Percentiles rank a stretch among this genome's conserved stretches.
phyloP scores from a whole-genome alignment of 1,284 basidiomycete genomes.

The Pisolithus thermaeus region DNA sequence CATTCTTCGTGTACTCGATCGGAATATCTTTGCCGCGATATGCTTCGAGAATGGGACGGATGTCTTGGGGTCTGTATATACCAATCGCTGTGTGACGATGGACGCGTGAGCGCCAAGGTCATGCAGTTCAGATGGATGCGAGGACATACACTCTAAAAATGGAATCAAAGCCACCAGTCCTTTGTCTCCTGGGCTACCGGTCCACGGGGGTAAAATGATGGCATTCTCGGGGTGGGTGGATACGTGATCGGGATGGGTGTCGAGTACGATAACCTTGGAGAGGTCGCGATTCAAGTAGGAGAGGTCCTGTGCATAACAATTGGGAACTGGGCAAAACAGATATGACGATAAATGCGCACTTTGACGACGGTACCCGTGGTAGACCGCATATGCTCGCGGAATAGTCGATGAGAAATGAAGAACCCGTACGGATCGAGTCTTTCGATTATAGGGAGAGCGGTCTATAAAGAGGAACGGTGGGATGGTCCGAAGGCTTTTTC shows the following conservation, averaged over 20 bases:
- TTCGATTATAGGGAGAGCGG: constrained; percentile 84
- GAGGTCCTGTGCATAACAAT: constrained; percentile 57
- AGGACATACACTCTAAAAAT: constrained; percentile 85
- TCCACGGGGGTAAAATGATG: constrained; percentile 84
- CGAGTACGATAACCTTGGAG: constrained; percentile 85
- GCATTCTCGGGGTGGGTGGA: constrained; percentile 87
- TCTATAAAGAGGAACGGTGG: constrained; percentile 40
- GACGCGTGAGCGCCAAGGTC: neutral
- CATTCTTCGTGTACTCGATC: constrained; percentile 82
- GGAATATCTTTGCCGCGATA: constrained; percentile 89
- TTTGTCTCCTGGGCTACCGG: constrained; percentile 71
- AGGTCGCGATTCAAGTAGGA: constrained; percentile 92
- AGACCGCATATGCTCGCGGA: constrained; percentile 83
- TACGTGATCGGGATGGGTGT: constrained; percentile 78
- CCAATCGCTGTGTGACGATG: constrained; percentile 61
- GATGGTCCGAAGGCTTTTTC: neutral
- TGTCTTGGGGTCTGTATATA: constrained; percentile 81
- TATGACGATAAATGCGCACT: constrained; percentile 33
- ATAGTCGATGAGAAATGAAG: constrained; percentile 86
- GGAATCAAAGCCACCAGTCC: constrained; percentile 90
- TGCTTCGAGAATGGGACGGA: constrained; percentile 80
- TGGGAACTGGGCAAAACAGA: neutral
- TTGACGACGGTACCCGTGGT: constrained; percentile 80
- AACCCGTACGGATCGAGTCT: constrained; percentile 94
- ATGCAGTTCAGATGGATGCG: neutral